phyloP scores from a whole-genome alignment of 2,329 filamentous ascomycete species.

The Colletotrichum eleusines region DNA sequence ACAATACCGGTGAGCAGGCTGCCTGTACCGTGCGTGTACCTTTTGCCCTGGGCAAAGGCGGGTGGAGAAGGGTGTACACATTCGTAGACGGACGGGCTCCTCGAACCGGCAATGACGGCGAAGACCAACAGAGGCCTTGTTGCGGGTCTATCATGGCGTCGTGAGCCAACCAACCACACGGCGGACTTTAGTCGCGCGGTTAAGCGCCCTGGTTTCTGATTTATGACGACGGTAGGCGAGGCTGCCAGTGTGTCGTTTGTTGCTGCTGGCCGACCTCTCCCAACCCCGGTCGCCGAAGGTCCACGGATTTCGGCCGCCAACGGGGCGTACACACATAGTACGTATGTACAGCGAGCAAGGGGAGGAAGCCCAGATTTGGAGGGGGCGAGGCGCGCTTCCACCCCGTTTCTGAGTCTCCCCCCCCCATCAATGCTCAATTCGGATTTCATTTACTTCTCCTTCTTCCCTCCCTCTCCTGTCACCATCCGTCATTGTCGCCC shows the following conservation, averaged over 20 bases:
- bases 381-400: slow-evolving; percentile 3
- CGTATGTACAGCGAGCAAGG: too few relatives aligned
- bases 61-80: background rate
- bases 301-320: slow-evolving; percentile 11
- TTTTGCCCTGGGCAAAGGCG: background rate
- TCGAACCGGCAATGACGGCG: background rate
- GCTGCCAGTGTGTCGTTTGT: background rate
- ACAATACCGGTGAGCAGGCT: background rate
- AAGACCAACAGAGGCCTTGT: background rate
- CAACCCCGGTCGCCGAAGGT: background rate
- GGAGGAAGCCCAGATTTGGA: background rate
- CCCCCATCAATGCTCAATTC: background rate
- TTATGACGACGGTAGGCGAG: background rate
- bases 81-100: background rate
- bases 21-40: background rate
- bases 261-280: background rate
- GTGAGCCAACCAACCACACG: slow-evolving; percentile 10
- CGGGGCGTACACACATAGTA: too few relatives aligned
- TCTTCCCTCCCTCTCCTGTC: background rate
- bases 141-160: slow-evolving; percentile 1
- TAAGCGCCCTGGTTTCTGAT: slow-evolving; percentile 1
- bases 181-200: background rate
- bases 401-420: background rate
- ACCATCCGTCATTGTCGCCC: background rate
- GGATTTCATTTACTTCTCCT: background rate